A percentile compares a stretch with the other conserved stretches of the same genome.
Evolutionary conservation across 2,329 filamentous ascomycete species (phyloP).

Genomic region (Fusarium mundagurra): DNA sequence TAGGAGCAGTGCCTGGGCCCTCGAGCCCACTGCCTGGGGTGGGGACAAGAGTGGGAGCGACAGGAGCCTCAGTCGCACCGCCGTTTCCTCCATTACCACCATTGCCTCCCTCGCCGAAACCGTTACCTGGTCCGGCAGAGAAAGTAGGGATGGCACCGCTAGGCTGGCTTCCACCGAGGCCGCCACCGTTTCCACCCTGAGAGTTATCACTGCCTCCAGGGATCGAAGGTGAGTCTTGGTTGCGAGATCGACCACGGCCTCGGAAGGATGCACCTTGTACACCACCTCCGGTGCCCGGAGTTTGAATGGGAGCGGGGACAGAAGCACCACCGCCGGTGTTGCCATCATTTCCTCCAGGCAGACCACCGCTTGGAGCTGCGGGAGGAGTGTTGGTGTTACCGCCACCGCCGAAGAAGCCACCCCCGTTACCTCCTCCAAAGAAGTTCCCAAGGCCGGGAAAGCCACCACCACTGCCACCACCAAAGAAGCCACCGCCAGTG

Average conservation of each 20-base stretch:
- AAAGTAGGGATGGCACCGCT: neutral
- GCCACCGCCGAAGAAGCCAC: neutral
- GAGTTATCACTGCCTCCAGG: neutral
- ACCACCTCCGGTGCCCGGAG: neutral
- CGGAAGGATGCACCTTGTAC: neutral
- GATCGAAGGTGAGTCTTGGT: neutral
- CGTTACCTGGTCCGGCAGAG: neutral
- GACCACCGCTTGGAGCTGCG: conserved; percentile 1
- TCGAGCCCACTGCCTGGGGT: conserved; percentile 19
- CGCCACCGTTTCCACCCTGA: neutral
- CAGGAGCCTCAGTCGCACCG: conserved; percentile 1
- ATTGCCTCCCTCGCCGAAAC: neutral
- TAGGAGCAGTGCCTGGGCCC: conserved; percentile 16
- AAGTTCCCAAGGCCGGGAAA: neutral
- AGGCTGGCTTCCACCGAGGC: neutral
- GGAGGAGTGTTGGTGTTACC: neutral
- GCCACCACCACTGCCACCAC: neutral
- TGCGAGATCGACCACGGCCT: neutral
- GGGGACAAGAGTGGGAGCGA: conserved; percentile 21
- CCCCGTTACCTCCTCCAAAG: neutral
- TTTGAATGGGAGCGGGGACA: neutral
- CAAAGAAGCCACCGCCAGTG: neutral
- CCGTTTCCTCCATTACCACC: conserved; percentile 5
- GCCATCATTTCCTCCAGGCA: conserved; percentile 2
- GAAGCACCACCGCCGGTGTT: neutral